Evolutionary conservation across 75 land plant species (phyloP), one percentile per base, ranked within the genome.

Genomic region (Ceratopteris richardii): DNA sequence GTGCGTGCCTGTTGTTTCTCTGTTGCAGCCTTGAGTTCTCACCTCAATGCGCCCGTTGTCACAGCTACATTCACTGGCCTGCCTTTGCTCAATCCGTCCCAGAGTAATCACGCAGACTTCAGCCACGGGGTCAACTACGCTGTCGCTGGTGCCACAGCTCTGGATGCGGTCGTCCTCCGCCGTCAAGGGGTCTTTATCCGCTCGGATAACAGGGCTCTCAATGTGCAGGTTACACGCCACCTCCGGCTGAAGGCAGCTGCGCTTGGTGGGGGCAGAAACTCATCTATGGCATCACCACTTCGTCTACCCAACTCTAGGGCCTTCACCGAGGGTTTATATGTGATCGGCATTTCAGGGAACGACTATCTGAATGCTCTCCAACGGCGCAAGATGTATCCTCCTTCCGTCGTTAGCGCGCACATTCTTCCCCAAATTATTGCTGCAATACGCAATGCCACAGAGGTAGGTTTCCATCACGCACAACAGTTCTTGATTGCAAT

Each of bases 121-220:
- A 48, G 28, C 20, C 29, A 17, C 16, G 71, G 71, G 0, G 36
- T 31, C 0, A 68, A 40, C 21, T 68, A 64, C 44, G 71, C 71
- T 2, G 47, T 65, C 4, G 31, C 71, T 0, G 71, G 71, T 14
- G 66, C 71, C 29, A 68, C 66, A 27, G 37, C 67, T 0, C 1
- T 28, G 14, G 51, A 63, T 27, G 24, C 53, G 0, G 47, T 56
- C 0, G 0, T 29, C 21, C 51, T 48, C 19, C 9, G 18, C 6
- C 14, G 18, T 4, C 51, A 21, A 10, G 21, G 14, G 51, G 20
- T 48, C 9, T 19, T 19, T 48, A 9, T 21, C 18, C 51, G n/a
- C n/a, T n/a, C n/a, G n/a, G n/a, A n/a, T n/a, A n/a, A n/a, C n/a
- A n/a, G n/a, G n/a, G n/a, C n/a, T n/a, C n/a, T n/a, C n/a, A n/a